Evolutionary conservation across 768 basidiomycete species (phyloP).

Genomic region (Paxillus involutus): DNA sequence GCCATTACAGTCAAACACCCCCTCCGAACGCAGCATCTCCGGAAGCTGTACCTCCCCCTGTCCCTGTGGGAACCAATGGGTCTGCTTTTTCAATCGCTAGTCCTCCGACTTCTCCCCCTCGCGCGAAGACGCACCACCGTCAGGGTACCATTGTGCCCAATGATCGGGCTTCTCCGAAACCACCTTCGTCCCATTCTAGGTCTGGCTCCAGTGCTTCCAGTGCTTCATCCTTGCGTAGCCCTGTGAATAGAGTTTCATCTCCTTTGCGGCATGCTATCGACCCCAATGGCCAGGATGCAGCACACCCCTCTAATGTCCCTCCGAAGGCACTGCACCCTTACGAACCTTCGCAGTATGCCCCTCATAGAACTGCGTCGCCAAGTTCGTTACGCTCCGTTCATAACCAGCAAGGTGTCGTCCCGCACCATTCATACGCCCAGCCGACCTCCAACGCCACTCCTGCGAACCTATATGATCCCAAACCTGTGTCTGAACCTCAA

Average conservation of each 20-base stretch:
- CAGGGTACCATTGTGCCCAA: constrained; percentile 1
- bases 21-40: background rate
- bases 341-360: constrained; percentile 1
- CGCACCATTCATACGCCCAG: constrained; percentile 5
- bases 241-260: constrained; percentile 12
- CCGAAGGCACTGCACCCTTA: background rate
- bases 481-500: constrained; percentile 15
- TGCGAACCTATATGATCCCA: constrained; percentile 19
- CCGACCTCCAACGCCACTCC: constrained; percentile 2
- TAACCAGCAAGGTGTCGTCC: constrained; percentile 11
- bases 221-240: constrained; percentile 8
- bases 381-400: constrained; percentile 22
- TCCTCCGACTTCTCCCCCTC: constrained; percentile 1
- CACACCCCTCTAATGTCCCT: background rate
- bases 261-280: constrained; percentile 11
- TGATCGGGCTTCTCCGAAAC: background rate
- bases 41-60: background rate
- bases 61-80: background rate
- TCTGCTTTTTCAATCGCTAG: background rate
- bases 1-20: background rate
- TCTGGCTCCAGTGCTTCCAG: constrained; percentile 8
- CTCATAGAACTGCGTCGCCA: constrained; percentile 24
- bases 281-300: background rate
- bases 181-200: constrained; percentile 8
- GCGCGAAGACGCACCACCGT: constrained; percentile 1